These are phyloP conservation scores for Fusarium sterilihyphosum DNA, from an alignment of 2,329 filamentous ascomycete species.

Conservation along the genomic window DNA sequence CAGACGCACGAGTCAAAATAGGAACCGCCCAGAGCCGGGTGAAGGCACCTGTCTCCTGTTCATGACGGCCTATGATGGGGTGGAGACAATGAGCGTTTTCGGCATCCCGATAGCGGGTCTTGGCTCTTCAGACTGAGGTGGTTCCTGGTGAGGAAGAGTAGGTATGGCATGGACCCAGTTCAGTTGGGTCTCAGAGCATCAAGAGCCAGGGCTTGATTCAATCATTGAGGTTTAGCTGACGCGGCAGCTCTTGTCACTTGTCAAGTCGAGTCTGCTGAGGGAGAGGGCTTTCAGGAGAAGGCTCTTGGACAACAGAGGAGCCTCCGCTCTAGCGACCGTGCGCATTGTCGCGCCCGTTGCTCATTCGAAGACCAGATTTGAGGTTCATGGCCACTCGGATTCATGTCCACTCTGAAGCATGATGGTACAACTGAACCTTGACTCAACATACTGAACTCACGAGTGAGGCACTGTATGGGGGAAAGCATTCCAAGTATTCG, in stretches of 20 bases:
- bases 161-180: slow-evolving; percentile 25
- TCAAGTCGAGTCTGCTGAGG: neutral
- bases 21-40: slow-evolving; percentile 9
- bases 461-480: neutral
- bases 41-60: slow-evolving; percentile 4
- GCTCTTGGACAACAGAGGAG: slow-evolving; percentile 14
- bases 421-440: slow-evolving; percentile 17
- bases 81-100: slow-evolving; percentile 33
- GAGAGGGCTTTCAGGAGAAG: slow-evolving; percentile 6
- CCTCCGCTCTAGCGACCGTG: slow-evolving; percentile 17
- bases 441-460: slow-evolving; percentile 15
- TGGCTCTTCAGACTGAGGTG: slow-evolving; percentile 12
- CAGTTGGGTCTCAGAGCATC: slow-evolving; percentile 18
- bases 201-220: slow-evolving; percentile 13
- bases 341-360: slow-evolving; percentile 20
- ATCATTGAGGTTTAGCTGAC: slow-evolving; percentile 28
- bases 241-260: slow-evolving; percentile 27
- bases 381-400: slow-evolving; percentile 18
- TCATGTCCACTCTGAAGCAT: slow-evolving; percentile 7
- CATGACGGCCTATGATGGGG: slow-evolving; percentile 3
- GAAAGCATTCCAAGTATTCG: slow-evolving; percentile 16
- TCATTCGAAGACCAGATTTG: slow-evolving; percentile 8
- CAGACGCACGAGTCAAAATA: slow-evolving; percentile 35
- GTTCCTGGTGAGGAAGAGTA: slow-evolving; percentile 31
- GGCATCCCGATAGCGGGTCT: slow-evolving; percentile 39